These are phyloP conservation scores for Penicillium robsamsonii DNA, from an alignment of 495 filamentous ascomycete genomes.

Conservation along the genomic window DNA sequence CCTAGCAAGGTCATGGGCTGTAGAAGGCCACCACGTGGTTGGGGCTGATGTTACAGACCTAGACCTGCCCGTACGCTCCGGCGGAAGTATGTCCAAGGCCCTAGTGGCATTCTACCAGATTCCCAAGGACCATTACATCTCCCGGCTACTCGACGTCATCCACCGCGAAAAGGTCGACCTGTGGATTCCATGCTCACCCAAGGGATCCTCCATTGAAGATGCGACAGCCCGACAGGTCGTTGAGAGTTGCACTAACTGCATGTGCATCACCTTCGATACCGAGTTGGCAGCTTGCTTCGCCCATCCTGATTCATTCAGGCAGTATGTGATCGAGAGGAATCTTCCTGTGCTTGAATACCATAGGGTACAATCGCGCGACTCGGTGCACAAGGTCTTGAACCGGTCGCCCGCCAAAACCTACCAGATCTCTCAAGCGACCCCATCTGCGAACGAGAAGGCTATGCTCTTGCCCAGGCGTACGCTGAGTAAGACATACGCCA, in stretches of 20 bases:
- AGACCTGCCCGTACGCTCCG: slow-evolving; percentile 41
- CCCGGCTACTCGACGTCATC: slow-evolving; percentile 55
- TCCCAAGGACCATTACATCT: slow-evolving; percentile 45
- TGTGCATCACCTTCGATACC: slow-evolving; percentile 56
- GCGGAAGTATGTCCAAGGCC: slow-evolving; percentile 44
- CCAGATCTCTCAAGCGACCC: slow-evolving; percentile 58
- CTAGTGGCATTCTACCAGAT: slow-evolving; percentile 56
- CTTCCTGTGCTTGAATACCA: slow-evolving; percentile 60
- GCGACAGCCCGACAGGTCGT: slow-evolving; percentile 60
- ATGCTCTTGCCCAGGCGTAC: slow-evolving; percentile 57
- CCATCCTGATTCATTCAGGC: slow-evolving; percentile 58
- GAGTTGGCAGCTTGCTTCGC: slow-evolving; percentile 52
- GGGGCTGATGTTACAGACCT: slow-evolving; percentile 66
- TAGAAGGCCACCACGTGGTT: slow-evolving; percentile 66
- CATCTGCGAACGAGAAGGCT: slow-evolving; percentile 49
- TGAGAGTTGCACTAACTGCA: slow-evolving; percentile 56
- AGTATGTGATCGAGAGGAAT: slow-evolving; percentile 47
- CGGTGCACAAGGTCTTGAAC: slow-evolving; percentile 56
- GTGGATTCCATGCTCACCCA: slow-evolving; percentile 71
- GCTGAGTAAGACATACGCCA: slow-evolving; percentile 49
- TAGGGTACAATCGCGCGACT: slow-evolving; percentile 55
- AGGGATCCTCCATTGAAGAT: slow-evolving; percentile 59
- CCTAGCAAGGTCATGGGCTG: slow-evolving; percentile 64
- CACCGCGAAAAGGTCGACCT: slow-evolving; percentile 61
- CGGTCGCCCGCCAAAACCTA: slow-evolving; percentile 50